Evolutionary conservation across 1,284 basidiomycete genomes (phyloP), one percentile per base, ranked within the genome.

Genomic region (Filobasidium uniguttulatum): DNA sequence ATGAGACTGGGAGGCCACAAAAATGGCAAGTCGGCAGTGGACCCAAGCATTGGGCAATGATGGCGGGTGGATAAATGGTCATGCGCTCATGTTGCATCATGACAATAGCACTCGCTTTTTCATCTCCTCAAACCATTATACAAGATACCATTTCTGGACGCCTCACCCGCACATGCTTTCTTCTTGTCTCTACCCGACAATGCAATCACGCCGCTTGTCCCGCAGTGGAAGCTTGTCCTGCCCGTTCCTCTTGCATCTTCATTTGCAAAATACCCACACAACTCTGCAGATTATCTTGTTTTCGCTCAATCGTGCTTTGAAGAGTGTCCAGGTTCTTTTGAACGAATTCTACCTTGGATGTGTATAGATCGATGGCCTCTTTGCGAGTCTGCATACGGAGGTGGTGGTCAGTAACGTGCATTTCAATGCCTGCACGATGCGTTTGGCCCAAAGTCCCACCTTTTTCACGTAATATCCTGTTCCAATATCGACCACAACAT

Each of bases 381-480:
- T 74, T 66, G 22, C 83, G 82, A 23, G 80, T 82, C 87, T 91
- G 59, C 34, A 22, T 9, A 1, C 22, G 40, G 25, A 25, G 26
- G 34, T 40, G 14, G 12, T 17, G 9, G 19, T 19, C 22, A 26
- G 25, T 20, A 14, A 22, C 33, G 28, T 20, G 36, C 23, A n/a
- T 4, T 12, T 9, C 25, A 37, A 15, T 19, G n/a, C n/a, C n/a
- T n/a, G n/a, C n/a, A n/a, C 56, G 31, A 38, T 23, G 15, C 22
- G 25, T 2, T 17, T 4, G 10, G 7, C 23, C n/a, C 8, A 33
- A 22, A 5, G 37, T 49, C 74, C 53, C 49, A 88, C 90, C 77
- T 96, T 97, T 68, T 87, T 82, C 17, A 98, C 83, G 62, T 84
- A 97, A 71, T 96, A 98, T 0, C 93, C 93, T 0, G 93, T 97